Evolutionary conservation across 2,329 filamentous ascomycete species (phyloP), one percentile per base, ranked within the genome.

Genomic region (Monosporascus sp.): DNA sequence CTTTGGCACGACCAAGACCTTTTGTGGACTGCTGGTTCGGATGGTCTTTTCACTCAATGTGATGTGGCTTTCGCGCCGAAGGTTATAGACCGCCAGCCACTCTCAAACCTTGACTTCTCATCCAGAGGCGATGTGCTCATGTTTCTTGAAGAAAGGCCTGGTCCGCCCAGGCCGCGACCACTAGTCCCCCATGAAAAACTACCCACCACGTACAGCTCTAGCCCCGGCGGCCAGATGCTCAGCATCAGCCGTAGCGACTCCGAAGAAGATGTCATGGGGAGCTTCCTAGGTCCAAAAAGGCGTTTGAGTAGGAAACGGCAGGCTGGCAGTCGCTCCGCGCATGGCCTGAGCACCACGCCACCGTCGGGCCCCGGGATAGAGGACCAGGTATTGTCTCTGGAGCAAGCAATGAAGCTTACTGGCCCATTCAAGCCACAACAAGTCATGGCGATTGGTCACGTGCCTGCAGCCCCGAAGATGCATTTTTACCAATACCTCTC

Each of bases 1-100:
- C 67, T 85, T 7, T 88, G 85, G 85, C 81, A 81, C 52, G 78
- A 84, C 56, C 79, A 83, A 55, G 84, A 87, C 57, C 74, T 86
- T 46, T 68, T 88, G 1, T 88, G 85, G 85, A 85, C 83, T 1
- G 84, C 78, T 7, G 84, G 84, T 1, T 76, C 75, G 24, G 84
- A 87, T 58, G 81, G 82, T 0, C 66, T 77, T 3, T 86, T 88
- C 55, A 79, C 76, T 28, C 85, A 88, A 62, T 85, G 81, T 56
- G 85, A 88, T 63, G 74, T 87, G 20, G 80, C 82, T 0, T 87
- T 81, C 68, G 82, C 84, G 0, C 81, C 80, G 3, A 82, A 82
- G 59, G 77, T 82, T 17, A 78, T 87, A 48, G 84, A 88, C 63
- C 78, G 82, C 18, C 78, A 83, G 50, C 76, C 83, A 2, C 77